Conservation (phyloP, 2,329 filamentous ascomycete genomes). For the Samsoniella hepiali region DNA sequence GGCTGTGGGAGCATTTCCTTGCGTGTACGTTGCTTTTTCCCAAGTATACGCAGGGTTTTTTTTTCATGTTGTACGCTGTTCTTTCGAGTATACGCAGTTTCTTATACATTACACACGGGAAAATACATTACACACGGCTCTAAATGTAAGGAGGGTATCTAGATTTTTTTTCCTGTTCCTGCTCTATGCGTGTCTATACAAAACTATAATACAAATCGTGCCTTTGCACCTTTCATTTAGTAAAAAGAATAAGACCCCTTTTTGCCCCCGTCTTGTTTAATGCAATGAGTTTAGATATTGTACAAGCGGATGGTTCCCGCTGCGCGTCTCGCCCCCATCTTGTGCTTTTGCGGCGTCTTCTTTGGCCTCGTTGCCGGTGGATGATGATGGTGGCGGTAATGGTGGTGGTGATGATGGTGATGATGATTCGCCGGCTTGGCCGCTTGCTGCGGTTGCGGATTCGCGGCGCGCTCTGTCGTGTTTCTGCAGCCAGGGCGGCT, state of each 20-base stretch:
- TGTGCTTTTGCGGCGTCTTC: background rate
- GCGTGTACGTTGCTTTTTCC: background rate
- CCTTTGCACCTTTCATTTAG: background rate
- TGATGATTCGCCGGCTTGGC: background rate
- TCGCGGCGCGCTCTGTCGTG: background rate
- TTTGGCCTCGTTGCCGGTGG: background rate
- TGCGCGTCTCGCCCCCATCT: background rate
- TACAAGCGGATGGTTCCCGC: conserved; percentile 13
- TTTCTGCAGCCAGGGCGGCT: background rate
- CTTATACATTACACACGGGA: too few relatives aligned
- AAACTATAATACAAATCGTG: background rate
- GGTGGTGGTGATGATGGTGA: too few relatives aligned
- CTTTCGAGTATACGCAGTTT: too few relatives aligned
- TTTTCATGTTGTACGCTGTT: too few relatives aligned
- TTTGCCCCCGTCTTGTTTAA: background rate
- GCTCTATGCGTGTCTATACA: background rate
- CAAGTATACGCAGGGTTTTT: background rate
- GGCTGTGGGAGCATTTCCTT: background rate
- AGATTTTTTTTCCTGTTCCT: background rate
- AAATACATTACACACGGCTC: too few relatives aligned
- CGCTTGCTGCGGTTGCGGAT: background rate
- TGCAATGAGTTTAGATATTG: conserved; percentile 15
- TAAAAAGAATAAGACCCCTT: background rate
- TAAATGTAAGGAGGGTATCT: conserved; percentile 10
- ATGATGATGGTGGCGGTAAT: too few relatives aligned